These are phyloP conservation scores for Thielaviopsis cerberus DNA, from an alignment of 2,329 filamentous ascomycete genomes.

Conservation along the genomic window DNA sequence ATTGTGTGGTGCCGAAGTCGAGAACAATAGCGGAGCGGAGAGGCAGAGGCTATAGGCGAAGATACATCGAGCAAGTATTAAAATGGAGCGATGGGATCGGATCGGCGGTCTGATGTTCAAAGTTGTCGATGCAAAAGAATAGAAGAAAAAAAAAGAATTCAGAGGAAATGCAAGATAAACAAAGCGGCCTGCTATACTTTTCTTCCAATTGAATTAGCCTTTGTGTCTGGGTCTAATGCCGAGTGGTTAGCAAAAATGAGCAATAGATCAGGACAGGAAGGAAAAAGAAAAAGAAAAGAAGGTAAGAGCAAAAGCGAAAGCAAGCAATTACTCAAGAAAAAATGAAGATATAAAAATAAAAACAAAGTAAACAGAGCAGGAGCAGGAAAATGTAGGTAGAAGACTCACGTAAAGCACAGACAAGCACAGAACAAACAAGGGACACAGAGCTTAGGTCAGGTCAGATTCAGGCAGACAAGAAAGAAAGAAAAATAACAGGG, in stretches of 20 bases:
- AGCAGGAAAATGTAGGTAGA: not conserved
- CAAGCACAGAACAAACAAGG: not conserved
- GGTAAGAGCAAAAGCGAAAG: not conserved
- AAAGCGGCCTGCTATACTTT: not conserved
- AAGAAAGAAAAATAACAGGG: too few species aligned
- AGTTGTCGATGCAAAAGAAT: not conserved
- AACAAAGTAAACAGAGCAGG: not conserved
- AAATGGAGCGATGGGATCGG: not conserved
- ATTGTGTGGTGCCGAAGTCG: slow-evolving; percentile 1
- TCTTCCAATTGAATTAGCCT: not conserved
- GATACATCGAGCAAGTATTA: not conserved
- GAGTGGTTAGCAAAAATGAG: not conserved
- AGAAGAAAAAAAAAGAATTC: not conserved
- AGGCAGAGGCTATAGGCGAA: not conserved
- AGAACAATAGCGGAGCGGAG: not conserved
- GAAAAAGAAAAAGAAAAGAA: not conserved
- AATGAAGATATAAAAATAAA: not conserved
- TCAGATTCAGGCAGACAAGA: not conserved
- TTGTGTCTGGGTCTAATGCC: not conserved
- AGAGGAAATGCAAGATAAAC: not conserved
- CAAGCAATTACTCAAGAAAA: not conserved
- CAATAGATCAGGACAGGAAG: not conserved
- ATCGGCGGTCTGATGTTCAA: not conserved
- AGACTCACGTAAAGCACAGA: not conserved
- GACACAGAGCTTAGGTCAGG: not conserved